Evolutionary conservation across 495 filamentous ascomycete species (phyloP).

Genomic region (Hypoxylon fragiforme): DNA sequence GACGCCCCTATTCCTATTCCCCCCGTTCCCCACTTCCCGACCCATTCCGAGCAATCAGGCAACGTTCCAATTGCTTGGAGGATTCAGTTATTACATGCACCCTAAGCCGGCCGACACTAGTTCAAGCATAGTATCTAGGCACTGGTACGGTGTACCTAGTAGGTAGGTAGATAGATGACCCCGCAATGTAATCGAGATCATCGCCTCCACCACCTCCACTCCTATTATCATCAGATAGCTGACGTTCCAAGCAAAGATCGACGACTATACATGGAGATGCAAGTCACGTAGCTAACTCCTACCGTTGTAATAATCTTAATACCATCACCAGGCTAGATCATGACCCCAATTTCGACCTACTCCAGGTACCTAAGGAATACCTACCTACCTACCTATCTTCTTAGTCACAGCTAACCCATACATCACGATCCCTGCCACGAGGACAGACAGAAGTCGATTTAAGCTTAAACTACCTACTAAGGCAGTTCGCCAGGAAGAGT

Average conservation of each 20-base stretch:
- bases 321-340: constrained; percentile 14
- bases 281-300: constrained; percentile 12
- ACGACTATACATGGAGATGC: background rate
- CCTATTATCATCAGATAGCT: constrained; percentile 6
- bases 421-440: constrained; percentile 6
- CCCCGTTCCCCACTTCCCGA: too few species aligned
- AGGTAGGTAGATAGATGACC: background rate
- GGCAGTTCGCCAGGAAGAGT: background rate
- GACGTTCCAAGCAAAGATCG: constrained; percentile 12
- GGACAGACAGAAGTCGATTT: constrained; percentile 1
- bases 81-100: too few species aligned
- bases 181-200: constrained; percentile 28
- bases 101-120: too few species aligned
- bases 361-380: background rate
- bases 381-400: background rate
- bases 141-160: background rate
- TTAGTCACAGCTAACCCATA: too few species aligned
- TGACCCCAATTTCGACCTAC: background rate
- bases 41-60: too few species aligned
- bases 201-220: constrained; percentile 9
- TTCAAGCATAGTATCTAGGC: background rate
- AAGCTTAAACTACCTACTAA: constrained; percentile 3
- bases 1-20: too few species aligned
- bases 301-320: background rate
- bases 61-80: too few species aligned